Evolutionary conservation across 2,329 filamentous ascomycete genomes (phyloP), one percentile per base, ranked within the genome.

Genomic region (Fonsecaea erecta): DNA sequence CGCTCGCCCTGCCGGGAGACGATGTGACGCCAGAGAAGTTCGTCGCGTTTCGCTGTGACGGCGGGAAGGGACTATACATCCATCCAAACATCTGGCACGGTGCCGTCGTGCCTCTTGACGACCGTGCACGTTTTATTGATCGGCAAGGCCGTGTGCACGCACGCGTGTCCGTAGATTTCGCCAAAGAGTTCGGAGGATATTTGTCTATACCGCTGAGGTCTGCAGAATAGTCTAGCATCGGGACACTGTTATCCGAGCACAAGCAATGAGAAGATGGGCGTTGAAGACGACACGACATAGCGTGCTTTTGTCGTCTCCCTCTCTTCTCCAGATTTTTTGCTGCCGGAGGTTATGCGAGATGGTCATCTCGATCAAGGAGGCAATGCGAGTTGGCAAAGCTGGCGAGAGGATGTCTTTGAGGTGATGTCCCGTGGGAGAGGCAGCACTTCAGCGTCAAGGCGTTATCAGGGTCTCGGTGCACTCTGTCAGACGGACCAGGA

Each of bases 121-220:
- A 65, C 48, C 58, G 59, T 18, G 53, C 58, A 11, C 58, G 59
- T 9, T 60, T 65, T 24, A 46, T 65, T 8, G 63, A 65, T 26
- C 52, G 53, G 8, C 63, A 65, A 32, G 63, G 63, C n/a, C 46
- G 59, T n/a, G 63, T 65, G 5, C 63, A 65, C 21, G 63, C 63
- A 14, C 52, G 63, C 12, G 52, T 65, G n/a, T 65, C 63, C 2
- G 63, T 65, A 14, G 59, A 65, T 24, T 65, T 65, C 24, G 63
- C 63, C 2, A 65, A 65, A 46, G 63, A 65, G n/a, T 65, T 65
- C 51, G 63, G 63, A 7, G 63, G 63, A 6, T 65, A 65, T 54
- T 28, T 65, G 26, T 62, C 63, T 16, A 52, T 65, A 8, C 58
- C 58, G 6, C 32, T 65, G 34, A 28, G 52, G 11, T 48, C 43